Base-by-base conservation (phyloP, 345 rosid species). In the Moricandia moricandioides region DNA sequence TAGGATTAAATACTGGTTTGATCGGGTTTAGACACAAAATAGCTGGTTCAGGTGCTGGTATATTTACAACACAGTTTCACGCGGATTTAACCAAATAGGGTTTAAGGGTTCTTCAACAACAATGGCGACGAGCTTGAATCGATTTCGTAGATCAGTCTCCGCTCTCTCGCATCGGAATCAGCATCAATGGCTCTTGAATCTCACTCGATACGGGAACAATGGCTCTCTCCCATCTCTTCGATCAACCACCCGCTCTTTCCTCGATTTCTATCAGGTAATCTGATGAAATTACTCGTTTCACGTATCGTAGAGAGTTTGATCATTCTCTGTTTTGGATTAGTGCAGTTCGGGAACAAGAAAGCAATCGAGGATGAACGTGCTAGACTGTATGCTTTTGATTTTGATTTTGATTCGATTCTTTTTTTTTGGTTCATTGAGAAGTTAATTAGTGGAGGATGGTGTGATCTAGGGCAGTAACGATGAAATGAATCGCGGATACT, bases 401-500 rank as follows among this genome's bases (percentile, higher is more conserved):
- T 40, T 24, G 13, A 62, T 49, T 29, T 21, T 67, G 33, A 51
- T 66, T 65, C 71, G 35, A 18, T 10, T 8, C 9, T 2, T 51
- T 6, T 35, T 73, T 27, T 65, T 27, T 64, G 18, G 24, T 21
- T 21, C 24, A 21, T 21, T 21, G 54, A 58, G 78, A 64, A 39
- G 72, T 80, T 57, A 61, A 72, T 74, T 17, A 54, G 58, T 54
- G 35, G 61, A 35, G 14, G 71, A 39, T 75, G 73, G 45, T 83
- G 80, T 82, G 76, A 77, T 83, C 75, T 91, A 86, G 92, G 85
- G 87, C 98, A 95, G 99, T 90, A 70, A 79, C 14, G 99, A 92
- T 88, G 99, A 95, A 91, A 87, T 92, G 98, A 95, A 75, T 78
- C 79, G 98, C 33, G 98, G 97, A 37, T 92, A 92, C 54, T 92